Evolutionary conservation across 1,139 yeast genomes (phyloP).

Genomic region (Eremothecium sinecaudum): DNA sequence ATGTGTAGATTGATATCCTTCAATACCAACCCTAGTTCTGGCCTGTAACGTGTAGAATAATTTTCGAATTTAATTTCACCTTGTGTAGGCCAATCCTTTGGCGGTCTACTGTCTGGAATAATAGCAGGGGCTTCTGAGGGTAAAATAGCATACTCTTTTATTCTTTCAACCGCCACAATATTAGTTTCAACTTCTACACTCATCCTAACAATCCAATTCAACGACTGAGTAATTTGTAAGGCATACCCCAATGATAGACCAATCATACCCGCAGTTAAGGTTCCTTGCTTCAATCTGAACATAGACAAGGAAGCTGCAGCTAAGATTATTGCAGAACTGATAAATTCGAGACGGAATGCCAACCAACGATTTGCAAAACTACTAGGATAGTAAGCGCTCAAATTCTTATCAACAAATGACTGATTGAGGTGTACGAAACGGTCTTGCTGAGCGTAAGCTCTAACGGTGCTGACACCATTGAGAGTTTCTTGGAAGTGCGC

Average conservation of each 20-base stretch:
- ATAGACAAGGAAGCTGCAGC: constrained; percentile 80
- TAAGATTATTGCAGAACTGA: constrained; percentile 80
- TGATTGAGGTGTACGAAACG: constrained; percentile 71
- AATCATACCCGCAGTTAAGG: constrained; percentile 76
- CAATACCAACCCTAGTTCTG: constrained; percentile 73
- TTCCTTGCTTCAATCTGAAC: constrained; percentile 54
- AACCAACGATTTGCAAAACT: constrained; percentile 94
- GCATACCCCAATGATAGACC: constrained; percentile 93
- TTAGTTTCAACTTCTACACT: constrained; percentile 96
- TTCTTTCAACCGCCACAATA: constrained; percentile 93
- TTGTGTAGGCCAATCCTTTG: constrained; percentile 60
- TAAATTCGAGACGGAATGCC: constrained; percentile 82
- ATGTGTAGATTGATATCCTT: constrained; percentile 60
- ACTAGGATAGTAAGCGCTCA: constrained; percentile 91
- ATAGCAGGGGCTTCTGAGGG: constrained; percentile 75
- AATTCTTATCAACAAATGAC: constrained; percentile 69
- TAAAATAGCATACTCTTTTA: constrained; percentile 71
- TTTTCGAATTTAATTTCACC: constrained; percentile 67
- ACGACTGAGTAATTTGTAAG: constrained; percentile 79
- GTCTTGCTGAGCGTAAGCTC: constrained; percentile 73
- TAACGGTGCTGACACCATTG: constrained; percentile 78
- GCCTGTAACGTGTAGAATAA: constrained; percentile 79
- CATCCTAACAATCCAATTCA: constrained; percentile 97
- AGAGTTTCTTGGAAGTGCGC: constrained; percentile 96
- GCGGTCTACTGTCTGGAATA: constrained; percentile 62